Conservation (phyloP, 768 basidiomycete genomes). For the Leccinum disarticulatum region DNA sequence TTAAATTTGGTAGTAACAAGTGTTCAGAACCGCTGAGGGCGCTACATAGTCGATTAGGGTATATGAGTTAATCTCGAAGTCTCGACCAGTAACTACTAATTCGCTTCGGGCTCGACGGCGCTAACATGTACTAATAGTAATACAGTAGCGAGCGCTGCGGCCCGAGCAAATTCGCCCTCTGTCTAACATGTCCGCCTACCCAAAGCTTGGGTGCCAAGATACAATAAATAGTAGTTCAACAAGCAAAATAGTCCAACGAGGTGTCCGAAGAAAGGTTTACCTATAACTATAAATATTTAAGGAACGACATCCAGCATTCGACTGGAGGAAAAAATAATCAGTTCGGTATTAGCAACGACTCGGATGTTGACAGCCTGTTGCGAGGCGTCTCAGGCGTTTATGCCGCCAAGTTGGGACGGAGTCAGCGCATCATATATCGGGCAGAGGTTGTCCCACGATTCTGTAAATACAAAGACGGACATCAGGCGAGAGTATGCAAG, state of each 20-base stretch:
- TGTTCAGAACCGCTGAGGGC: neutral
- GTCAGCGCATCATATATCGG: slow-evolving; percentile 23
- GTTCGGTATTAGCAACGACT: slow-evolving; percentile 15
- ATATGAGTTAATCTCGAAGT: neutral
- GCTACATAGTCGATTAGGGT: neutral
- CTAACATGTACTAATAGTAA: neutral
- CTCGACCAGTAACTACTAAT: neutral
- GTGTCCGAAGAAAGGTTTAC: neutral
- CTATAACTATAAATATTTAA: neutral
- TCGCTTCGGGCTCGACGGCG: neutral
- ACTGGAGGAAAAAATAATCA: slow-evolving; percentile 2
- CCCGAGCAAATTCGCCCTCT: neutral
- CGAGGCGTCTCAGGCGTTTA: slow-evolving; percentile 12
- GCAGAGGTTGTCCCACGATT: slow-evolving; percentile 27
- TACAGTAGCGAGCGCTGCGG: neutral
- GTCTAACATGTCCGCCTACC: neutral
- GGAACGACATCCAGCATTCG: neutral
- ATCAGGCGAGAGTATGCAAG: neutral
- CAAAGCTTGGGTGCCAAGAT: neutral
- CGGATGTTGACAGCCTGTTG: slow-evolving; percentile 23
- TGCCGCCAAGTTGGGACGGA: slow-evolving; percentile 22
- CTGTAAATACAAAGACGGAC: slow-evolving; percentile 14
- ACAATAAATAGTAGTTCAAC: neutral
- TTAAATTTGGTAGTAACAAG: neutral
- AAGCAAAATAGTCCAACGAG: neutral